Percentiles rank a stretch among this genome's conserved stretches.
Conservation (phyloP, 345 rosid species). For the Mercurialis annua region DNA sequence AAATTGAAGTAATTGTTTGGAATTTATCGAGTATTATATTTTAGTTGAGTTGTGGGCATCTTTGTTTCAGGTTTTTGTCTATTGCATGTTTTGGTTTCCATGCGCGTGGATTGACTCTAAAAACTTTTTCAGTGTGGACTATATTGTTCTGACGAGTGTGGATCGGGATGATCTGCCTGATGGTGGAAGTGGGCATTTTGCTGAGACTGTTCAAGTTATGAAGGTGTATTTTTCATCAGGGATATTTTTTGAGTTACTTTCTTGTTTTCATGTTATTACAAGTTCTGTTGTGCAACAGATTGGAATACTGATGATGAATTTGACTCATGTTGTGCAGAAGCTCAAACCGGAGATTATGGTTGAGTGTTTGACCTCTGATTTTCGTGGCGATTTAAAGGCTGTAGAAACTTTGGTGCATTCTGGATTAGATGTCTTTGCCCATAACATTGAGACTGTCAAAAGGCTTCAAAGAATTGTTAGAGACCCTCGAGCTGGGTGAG, state of each 20-base stretch:
- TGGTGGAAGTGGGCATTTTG: slow-evolving; percentile 99
- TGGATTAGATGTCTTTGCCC: slow-evolving; percentile 95
- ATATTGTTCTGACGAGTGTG: slow-evolving; percentile 93
- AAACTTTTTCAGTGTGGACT: slow-evolving; percentile 66
- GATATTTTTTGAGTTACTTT: background rate
- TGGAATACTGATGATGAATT: slow-evolving; percentile 4
- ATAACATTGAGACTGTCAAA: slow-evolving; percentile 91
- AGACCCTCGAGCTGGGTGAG: slow-evolving; percentile 98
- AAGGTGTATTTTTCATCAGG: slow-evolving; percentile 48
- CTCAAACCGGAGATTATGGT: slow-evolving; percentile 92
- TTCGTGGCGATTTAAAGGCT: slow-evolving; percentile 84
- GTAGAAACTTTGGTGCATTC: slow-evolving; percentile 72
- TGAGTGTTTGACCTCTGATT: slow-evolving; percentile 96
- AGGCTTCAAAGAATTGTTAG: slow-evolving; percentile 92
- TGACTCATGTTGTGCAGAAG: slow-evolving; percentile 43
- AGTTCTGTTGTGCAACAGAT: background rate
- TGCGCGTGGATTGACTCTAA: background rate
- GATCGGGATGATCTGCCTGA: slow-evolving; percentile 98
- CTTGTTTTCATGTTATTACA: background rate
- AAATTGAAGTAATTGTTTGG: background rate
- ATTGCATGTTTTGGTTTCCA: background rate
- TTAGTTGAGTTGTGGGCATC: background rate
- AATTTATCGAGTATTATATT: background rate
- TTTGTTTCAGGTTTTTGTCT: background rate
- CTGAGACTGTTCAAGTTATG: slow-evolving; percentile 80